Conservation (phyloP, 129 eudicot species). For the Artemisia tridentata region DNA sequence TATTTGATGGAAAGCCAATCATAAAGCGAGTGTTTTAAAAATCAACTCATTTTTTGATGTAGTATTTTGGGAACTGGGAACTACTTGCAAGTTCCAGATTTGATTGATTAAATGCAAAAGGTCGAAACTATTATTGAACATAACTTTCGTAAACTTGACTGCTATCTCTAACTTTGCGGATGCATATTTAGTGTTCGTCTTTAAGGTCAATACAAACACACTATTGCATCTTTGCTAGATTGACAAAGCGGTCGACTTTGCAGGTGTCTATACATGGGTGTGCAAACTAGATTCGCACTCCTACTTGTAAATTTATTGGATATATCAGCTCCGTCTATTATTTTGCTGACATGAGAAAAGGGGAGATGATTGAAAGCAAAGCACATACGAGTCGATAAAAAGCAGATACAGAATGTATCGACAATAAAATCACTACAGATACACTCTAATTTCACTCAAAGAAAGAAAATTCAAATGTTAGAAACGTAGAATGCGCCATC, state of each 20-base stretch:
- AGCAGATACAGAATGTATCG: too few relatives aligned
- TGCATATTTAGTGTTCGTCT: not conserved
- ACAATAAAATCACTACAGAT: too few relatives aligned
- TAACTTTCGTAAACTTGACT: not conserved
- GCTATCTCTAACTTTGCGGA: not conserved
- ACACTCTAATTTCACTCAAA: too few relatives aligned
- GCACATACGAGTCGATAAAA: not conserved
- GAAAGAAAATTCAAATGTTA: too few relatives aligned
- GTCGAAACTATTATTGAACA: not conserved
- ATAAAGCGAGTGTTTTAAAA: too few relatives aligned
- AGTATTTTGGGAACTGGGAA: too few relatives aligned
- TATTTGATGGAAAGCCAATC: too few relatives aligned
- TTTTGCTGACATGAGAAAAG: not conserved
- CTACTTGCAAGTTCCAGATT: not conserved
- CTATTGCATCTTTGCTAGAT: not conserved
- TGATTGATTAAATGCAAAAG: not conserved
- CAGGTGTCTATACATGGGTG: not conserved
- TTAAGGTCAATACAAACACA: slow-evolving; percentile 2
- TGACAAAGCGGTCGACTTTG: not conserved
- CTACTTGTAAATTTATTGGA: not conserved
- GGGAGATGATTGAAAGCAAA: not conserved
- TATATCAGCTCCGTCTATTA: not conserved
- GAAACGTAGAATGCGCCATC: not conserved
- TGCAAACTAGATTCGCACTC: not conserved
- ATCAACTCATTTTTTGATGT: too few relatives aligned